Percentiles rank a stretch among this genome's conserved stretches.
phyloP scores from a whole-genome alignment of 345 rosid species.

The Populus nigra region DNA sequence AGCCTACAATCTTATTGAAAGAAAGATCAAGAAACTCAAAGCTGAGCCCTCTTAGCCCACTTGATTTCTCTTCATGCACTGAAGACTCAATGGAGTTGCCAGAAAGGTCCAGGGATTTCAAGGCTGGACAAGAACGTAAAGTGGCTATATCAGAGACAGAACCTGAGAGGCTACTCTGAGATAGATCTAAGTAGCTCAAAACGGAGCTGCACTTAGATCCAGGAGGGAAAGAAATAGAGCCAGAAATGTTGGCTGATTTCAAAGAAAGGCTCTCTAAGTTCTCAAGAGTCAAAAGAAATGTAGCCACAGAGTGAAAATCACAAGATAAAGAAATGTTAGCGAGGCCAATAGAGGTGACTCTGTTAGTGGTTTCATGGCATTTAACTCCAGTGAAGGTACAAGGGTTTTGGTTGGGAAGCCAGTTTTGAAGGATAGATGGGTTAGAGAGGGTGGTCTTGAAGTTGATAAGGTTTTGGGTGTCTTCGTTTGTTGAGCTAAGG shows the following conservation, averaged over 20 bases:
- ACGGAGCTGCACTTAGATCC: conserved; percentile 66
- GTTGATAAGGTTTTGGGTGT: conserved; percentile 54
- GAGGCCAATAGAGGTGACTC: conserved; percentile 63
- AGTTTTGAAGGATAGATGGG: conserved; percentile 48
- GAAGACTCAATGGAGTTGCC: conserved; percentile 49
- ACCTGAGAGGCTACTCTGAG: conserved; percentile 62
- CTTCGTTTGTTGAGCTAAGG: conserved; percentile 22
- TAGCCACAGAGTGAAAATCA: conserved; percentile 58
- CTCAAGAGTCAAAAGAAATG: conserved; percentile 50
- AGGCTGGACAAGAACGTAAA: conserved; percentile 50
- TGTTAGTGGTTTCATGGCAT: conserved; percentile 45
- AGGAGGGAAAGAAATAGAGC: conserved; percentile 48
- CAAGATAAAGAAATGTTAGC: conserved; percentile 34
- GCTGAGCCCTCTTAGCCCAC: conserved; percentile 44
- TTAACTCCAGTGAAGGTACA: conserved; percentile 65
- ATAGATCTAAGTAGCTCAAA: conserved; percentile 67
- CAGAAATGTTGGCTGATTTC: conserved; percentile 50
- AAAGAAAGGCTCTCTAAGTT: conserved; percentile 55
- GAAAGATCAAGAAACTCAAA: conserved; percentile 80
- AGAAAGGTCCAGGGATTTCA: conserved; percentile 62
- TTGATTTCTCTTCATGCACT: conserved; percentile 27
- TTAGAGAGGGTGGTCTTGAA: conserved; percentile 54
- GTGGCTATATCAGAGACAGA: conserved; percentile 45
- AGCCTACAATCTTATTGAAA: conserved; percentile 49
- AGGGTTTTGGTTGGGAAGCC: conserved; percentile 60